phyloP scores from a whole-genome alignment of 495 filamentous ascomycete genomes.

The Jackrogersella minutella region DNA sequence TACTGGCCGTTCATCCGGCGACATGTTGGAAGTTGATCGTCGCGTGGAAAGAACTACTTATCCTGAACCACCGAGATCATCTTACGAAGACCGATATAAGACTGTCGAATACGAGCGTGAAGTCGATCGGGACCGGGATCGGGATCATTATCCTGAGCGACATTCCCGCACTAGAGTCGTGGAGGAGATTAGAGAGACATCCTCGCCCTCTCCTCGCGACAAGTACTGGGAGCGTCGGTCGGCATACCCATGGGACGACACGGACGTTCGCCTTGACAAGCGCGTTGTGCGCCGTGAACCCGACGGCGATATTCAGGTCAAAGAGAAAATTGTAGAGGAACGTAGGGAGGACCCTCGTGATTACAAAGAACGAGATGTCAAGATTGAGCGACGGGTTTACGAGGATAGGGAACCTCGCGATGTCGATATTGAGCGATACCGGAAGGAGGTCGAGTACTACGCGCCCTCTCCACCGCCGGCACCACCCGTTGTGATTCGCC shows the following conservation, averaged over 20 bases:
- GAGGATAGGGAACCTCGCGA: constrained; percentile 54
- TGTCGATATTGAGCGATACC: constrained; percentile 67
- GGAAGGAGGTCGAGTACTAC: constrained; percentile 74
- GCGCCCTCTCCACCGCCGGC: constrained; percentile 60
- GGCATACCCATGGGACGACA: constrained; percentile 48
- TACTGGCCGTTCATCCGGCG: constrained; percentile 46
- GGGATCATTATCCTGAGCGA: constrained; percentile 46
- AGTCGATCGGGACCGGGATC: constrained; percentile 42
- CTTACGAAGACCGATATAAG: constrained; percentile 59
- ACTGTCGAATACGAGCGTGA: constrained; percentile 64
- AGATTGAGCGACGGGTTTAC: constrained; percentile 55
- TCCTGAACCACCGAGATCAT: constrained; percentile 57
- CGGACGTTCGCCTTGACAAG: constrained; percentile 55
- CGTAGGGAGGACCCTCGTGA: constrained; percentile 40
- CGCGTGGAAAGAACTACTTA: constrained; percentile 52
- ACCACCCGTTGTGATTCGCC: constrained; percentile 73
- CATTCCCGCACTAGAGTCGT: constrained; percentile 45
- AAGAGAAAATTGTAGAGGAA: constrained; percentile 39
- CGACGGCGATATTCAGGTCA: constrained; percentile 41
- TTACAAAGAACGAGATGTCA: constrained; percentile 53
- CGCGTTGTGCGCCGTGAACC: constrained; percentile 52
- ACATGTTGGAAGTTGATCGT: constrained; percentile 58
- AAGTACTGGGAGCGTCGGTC: constrained; percentile 53
- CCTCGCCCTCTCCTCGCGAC: constrained; percentile 44
- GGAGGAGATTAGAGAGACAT: constrained; percentile 51